These are phyloP conservation scores for Blepharisma stoltei DNA, from an alignment of 73 alveolate species.

Conservation along the genomic window DNA sequence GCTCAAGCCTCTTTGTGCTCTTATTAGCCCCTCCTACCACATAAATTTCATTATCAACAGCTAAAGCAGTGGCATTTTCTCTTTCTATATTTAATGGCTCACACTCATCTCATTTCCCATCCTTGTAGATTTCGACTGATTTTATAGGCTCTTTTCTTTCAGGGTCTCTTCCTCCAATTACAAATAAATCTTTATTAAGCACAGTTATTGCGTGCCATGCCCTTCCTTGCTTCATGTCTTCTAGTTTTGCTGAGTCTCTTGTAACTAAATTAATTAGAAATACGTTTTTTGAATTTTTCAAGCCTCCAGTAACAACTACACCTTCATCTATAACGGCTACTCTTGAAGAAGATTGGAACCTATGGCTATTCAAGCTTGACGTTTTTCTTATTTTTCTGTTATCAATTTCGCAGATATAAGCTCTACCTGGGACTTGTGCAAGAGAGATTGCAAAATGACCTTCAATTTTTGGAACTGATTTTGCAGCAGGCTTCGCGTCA, in stretches of 20 bases:
- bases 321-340: neutral
- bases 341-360: slow-evolving; percentile 17
- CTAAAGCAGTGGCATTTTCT: slow-evolving; percentile 25
- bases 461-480: neutral
- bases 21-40: neutral
- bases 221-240: neutral
- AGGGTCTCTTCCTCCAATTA: slow-evolving; percentile 15
- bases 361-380: neutral
- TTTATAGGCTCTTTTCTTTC: slow-evolving; percentile 14
- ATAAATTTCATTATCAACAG: neutral
- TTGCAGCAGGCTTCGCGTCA: neutral
- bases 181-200: neutral
- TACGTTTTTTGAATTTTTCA: neutral
- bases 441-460: neutral
- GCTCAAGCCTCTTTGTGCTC: neutral
- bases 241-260: slow-evolving; percentile 8
- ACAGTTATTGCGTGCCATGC: slow-evolving; percentile 9
- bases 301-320: slow-evolving; percentile 1
- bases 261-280: neutral
- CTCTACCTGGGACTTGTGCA: slow-evolving; percentile 8
- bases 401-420: neutral
- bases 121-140: neutral
- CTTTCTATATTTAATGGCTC: neutral
- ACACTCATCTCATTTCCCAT: neutral
- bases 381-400: neutral